Base-by-base conservation (phyloP, 139 green algal genomes). In the Picochlorum costavermella region DNA sequence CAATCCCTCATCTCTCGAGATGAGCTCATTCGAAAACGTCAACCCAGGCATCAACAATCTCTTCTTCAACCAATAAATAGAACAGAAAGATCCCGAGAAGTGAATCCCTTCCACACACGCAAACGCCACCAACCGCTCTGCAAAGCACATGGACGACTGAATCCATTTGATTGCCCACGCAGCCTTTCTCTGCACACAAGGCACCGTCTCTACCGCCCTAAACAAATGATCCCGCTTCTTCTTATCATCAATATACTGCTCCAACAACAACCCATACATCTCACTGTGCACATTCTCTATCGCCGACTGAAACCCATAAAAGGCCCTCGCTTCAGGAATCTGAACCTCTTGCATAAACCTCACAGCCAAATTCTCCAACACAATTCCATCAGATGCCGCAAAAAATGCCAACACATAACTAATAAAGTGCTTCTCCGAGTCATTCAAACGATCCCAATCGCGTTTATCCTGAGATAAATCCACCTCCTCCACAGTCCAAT, bases 91-190 rank as follows among this genome's bases (percentile, higher is more conserved):
- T 30, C 79, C 84, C 26, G 71, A 84, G 72, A 91, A 91, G 70
- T 84, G 81, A 51, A 91, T 87, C 62, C 84, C 84, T 67, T 90
- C 84, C 60, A 91, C 81, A 74, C 84, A 91, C 11, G 84, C 84
- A 63, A 88, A 91, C 6, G 82, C 84, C 26, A 91, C 65, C 30
- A 91, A 78, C 33, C 82, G 67, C 67, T 84, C 71, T 2, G 82
- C 82, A 73, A 91, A 91, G 59, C 40, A 73, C 40, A n/a, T 71
- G 56, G 17, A 60, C 68, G 50, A 73, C 29, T 73, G 73, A 56
- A 97, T 97, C 94, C 94, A 99, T 61, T 81, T 83, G 36, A 97
- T 60, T 1, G 94, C 94, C 94, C 94, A 99, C n/a, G 91, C 65
- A 2, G 94, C 92, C 84, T 98, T 97, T 67, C 81, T 90, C 63